Evolutionary conservation across 805 yeast genomes (phyloP).

Genomic region (Ascoidea tarda): DNA sequence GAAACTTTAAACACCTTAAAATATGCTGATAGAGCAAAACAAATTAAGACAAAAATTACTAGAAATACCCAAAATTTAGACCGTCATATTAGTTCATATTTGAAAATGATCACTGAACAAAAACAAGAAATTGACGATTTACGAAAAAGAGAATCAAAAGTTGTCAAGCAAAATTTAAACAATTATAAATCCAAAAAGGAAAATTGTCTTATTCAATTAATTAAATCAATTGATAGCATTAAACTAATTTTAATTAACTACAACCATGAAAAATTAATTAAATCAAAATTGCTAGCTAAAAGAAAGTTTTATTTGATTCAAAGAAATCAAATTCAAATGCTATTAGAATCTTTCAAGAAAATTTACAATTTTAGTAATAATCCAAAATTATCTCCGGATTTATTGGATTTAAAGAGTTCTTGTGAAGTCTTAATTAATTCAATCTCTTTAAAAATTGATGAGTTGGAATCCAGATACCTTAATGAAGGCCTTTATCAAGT

Average conservation of each 20-base stretch:
- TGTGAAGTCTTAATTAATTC: slow-evolving; percentile 22
- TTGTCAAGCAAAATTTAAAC: slow-evolving; percentile 24
- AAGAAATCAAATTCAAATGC: slow-evolving; percentile 16
- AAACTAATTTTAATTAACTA: slow-evolving; percentile 26
- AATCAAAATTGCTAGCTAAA: slow-evolving; percentile 30
- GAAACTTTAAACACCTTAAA: slow-evolving; percentile 85
- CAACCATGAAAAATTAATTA: slow-evolving; percentile 28
- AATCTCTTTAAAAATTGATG: slow-evolving; percentile 29
- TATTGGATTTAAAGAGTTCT: slow-evolving; percentile 13
- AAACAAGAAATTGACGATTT: slow-evolving; percentile 59
- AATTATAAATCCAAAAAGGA: slow-evolving; percentile 22
- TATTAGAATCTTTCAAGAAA: slow-evolving; percentile 12
- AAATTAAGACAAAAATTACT: slow-evolving; percentile 67
- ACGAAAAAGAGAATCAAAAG: slow-evolving; percentile 33
- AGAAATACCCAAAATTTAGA: slow-evolving; percentile 66
- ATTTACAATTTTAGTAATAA: slow-evolving; percentile 10
- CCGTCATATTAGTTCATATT: slow-evolving; percentile 73
- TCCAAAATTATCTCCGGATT: slow-evolving; percentile 13
- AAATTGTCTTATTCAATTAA: slow-evolving; percentile 23
- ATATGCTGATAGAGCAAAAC: slow-evolving; percentile 86
- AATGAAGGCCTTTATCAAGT: slow-evolving; percentile 27
- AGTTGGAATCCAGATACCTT: slow-evolving; percentile 35
- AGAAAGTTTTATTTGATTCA: slow-evolving; percentile 21
- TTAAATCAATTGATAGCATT: slow-evolving; percentile 28
- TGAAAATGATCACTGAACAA: slow-evolving; percentile 76